Percentiles rank a stretch among this genome's conserved stretches.
phyloP scores from a whole-genome alignment of 768 basidiomycete genomes.

The Xerocomus brunneocitrinus region DNA sequence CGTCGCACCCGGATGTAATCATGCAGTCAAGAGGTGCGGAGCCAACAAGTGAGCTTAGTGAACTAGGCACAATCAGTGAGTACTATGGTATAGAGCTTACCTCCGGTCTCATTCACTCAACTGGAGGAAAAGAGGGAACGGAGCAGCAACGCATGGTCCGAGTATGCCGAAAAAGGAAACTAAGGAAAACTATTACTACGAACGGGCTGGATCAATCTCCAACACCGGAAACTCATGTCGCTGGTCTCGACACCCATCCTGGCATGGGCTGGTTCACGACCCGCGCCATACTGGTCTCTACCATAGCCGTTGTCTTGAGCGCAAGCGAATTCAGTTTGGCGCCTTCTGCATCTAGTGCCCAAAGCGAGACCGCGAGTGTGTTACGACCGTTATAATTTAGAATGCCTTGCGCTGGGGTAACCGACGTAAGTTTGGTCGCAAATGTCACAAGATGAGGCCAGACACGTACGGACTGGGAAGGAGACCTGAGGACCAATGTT shows the following conservation, averaged over 20 bases:
- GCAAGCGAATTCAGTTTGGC: conserved; percentile 38
- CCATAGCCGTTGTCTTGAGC: conserved; percentile 34
- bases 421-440: conserved; percentile 6
- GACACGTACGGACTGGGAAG: conserved; percentile 24
- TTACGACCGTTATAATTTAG: conserved; percentile 45
- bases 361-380: conserved; percentile 45
- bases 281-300: conserved; percentile 21
- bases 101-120: too few species aligned
- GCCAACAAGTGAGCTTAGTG: too few species aligned
- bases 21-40: too few species aligned
- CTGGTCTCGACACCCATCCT: conserved; percentile 17
- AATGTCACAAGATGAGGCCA: background rate
- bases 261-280: conserved; percentile 29
- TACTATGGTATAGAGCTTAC: too few species aligned
- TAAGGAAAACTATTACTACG: too few species aligned
- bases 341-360: conserved; percentile 40
- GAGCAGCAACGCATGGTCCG: too few species aligned
- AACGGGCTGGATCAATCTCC: too few species aligned
- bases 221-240: conserved; percentile 2
- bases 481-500: conserved; percentile 22
- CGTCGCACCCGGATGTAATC: too few species aligned
- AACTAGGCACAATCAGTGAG: too few species aligned
- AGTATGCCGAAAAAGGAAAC: too few species aligned
- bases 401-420: conserved; percentile 42
- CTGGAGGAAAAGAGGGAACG: too few species aligned